phyloP scores from a whole-genome alignment of 2,329 filamentous ascomycete species.

The Scedosporium apiospermum region DNA sequence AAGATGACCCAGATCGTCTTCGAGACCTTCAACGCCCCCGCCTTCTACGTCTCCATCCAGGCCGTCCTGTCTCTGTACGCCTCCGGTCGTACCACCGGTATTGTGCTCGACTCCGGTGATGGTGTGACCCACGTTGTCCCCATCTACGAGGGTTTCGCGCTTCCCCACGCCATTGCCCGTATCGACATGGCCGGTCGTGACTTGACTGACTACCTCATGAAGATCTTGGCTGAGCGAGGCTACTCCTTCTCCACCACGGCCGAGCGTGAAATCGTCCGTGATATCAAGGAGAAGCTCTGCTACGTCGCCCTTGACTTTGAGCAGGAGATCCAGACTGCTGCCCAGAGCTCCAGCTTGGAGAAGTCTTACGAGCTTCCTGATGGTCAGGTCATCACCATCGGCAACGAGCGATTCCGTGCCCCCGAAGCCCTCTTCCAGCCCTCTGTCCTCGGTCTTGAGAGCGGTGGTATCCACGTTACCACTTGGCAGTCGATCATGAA shows the following conservation, averaged over 20 bases:
- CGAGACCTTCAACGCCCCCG: conserved; percentile 99
- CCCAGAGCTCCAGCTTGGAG: conserved; percentile 97
- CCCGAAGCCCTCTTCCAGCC: conserved; percentile 99
- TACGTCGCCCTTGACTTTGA: conserved; percentile 99
- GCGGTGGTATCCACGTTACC: conserved; percentile 97
- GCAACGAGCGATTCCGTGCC: conserved; percentile 99
- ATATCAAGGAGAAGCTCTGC: conserved; percentile 99
- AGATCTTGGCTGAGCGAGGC: conserved; percentile 98
- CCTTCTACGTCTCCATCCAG: conserved; percentile 99
- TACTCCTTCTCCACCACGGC: conserved; percentile 99
- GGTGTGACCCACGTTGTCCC: conserved; percentile 99
- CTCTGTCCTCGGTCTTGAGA: conserved; percentile 94
- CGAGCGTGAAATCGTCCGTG: conserved; percentile 99
- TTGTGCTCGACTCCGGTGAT: conserved; percentile 99
- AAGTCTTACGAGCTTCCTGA: conserved; percentile 99
- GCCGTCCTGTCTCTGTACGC: conserved; percentile 98
- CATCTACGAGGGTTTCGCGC: conserved; percentile 99
- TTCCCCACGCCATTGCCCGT: conserved; percentile 99
- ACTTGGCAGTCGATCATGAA: conserved; percentile 99
- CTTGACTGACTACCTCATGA: conserved; percentile 99
- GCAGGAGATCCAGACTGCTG: conserved; percentile 99
- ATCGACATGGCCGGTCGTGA: conserved; percentile 99
- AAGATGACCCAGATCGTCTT: conserved; percentile 99
- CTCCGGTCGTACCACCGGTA: conserved; percentile 99
- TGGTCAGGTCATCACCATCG: conserved; percentile 99